Conservation (phyloP, 371 early-diverging fungal species). For the Batkoa obscura region DNA sequence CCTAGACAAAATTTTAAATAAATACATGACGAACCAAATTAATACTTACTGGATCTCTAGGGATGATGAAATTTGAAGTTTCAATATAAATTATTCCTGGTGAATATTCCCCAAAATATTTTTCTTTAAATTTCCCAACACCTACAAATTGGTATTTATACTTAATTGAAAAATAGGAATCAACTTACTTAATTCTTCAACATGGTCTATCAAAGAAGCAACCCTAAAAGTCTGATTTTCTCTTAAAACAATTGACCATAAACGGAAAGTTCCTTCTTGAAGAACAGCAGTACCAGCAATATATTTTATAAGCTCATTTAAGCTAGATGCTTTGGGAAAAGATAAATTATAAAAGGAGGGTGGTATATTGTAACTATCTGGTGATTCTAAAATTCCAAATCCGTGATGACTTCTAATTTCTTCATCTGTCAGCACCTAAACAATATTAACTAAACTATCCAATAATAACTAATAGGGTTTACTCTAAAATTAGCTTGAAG, state of each 20-base stretch:
- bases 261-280: conserved; percentile 32
- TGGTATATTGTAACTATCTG: conserved; percentile 6
- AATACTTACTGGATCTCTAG: background rate
- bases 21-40: background rate
- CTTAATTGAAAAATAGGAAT: too few species aligned
- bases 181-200: conserved; percentile 22
- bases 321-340: conserved; percentile 30
- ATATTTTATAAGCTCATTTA: conserved; percentile 26
- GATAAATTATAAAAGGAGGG: conserved; percentile 21
- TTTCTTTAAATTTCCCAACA: background rate
- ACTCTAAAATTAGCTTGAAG: too few species aligned
- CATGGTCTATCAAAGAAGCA: conserved; percentile 32
- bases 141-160: background rate
- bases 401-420: conserved; percentile 47
- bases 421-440: conserved; percentile 34
- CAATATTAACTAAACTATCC: background rate
- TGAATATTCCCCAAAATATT: background rate
- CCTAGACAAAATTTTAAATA: conserved; percentile 2
- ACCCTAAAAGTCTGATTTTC: conserved; percentile 74
- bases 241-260: conserved; percentile 68
- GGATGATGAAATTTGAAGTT: background rate
- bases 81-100: background rate
- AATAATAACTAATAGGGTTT: too few species aligned
- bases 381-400: conserved; percentile 53
- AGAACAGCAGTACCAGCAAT: conserved; percentile 28